phyloP scores from a whole-genome alignment of 352 stramenopile species.

The Blastocystis sp. region DNA sequence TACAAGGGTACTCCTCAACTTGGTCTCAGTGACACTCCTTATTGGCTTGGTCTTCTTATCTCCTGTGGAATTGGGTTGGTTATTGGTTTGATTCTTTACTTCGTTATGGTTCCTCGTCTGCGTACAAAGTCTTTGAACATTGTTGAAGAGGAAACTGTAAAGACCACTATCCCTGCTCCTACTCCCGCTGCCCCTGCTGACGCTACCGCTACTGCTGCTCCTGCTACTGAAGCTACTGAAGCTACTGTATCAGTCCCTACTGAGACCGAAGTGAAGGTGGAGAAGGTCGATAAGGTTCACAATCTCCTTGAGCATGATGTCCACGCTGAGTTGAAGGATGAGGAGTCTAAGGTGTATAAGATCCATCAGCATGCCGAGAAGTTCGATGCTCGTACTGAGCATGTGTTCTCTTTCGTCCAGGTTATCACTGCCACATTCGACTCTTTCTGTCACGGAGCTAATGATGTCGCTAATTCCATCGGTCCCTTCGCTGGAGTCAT shows the following conservation, averaged over 20 bases:
- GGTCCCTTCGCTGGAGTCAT: slow-evolving; percentile 75
- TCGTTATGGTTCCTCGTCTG: slow-evolving; percentile 66
- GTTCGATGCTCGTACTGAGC: slow-evolving; percentile 73
- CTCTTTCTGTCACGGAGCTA: slow-evolving; percentile 79
- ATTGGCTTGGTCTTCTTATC: slow-evolving; percentile 34
- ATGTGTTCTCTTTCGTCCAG: slow-evolving; percentile 76
- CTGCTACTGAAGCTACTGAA: neutral
- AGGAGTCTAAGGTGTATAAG: slow-evolving; percentile 68
- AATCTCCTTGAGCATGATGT: slow-evolving; percentile 70
- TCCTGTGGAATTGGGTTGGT: slow-evolving; percentile 66
- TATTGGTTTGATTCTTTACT: slow-evolving; percentile 26
- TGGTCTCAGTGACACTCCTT: slow-evolving; percentile 59
- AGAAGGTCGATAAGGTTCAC: slow-evolving; percentile 18
- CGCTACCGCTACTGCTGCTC: neutral
- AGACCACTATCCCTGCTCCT: neutral
- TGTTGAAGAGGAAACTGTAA: slow-evolving; percentile 21
- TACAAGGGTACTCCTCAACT: slow-evolving; percentile 71
- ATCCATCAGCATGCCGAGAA: slow-evolving; percentile 71
- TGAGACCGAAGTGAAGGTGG: neutral
- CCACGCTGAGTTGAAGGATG: slow-evolving; percentile 70
- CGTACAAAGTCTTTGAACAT: slow-evolving; percentile 13
- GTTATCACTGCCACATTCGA: slow-evolving; percentile 77
- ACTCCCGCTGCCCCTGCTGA: neutral
- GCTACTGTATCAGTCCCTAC: neutral
- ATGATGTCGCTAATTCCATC: slow-evolving; percentile 80